Evolutionary conservation across 2,329 filamentous ascomycete genomes (phyloP).

Genomic region (Penicillium sp.): DNA sequence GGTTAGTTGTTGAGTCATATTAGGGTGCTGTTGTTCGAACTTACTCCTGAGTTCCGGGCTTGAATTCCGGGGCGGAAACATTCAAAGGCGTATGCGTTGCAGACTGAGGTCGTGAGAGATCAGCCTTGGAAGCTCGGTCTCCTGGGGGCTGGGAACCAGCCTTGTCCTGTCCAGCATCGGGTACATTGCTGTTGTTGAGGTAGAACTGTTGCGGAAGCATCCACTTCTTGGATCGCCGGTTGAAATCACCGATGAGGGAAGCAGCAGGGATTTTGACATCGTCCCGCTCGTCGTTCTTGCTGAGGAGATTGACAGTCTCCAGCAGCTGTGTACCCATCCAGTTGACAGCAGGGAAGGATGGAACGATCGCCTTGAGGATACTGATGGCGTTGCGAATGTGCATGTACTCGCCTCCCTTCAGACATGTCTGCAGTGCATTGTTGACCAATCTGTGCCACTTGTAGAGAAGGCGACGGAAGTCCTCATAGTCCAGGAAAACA

Average conservation of each 20-base stretch:
- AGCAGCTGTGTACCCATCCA: constrained; percentile 72
- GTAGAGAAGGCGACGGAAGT: constrained; percentile 83
- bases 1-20: constrained; percentile 29
- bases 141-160: constrained; percentile 31
- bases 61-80: constrained; percentile 50
- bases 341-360: constrained; percentile 86
- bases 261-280: constrained; percentile 58
- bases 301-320: constrained; percentile 50
- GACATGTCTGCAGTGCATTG: constrained; percentile 78
- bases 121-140: constrained; percentile 36
- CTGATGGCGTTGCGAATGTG: constrained; percentile 96
- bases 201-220: constrained; percentile 56
- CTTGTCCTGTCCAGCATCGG: constrained; percentile 32
- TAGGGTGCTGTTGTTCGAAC: constrained; percentile 25
- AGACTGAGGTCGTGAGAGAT: constrained; percentile 37
- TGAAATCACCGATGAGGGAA: constrained; percentile 57
- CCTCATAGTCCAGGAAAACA: constrained; percentile 78
- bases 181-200: constrained; percentile 34
- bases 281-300: constrained; percentile 53
- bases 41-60: constrained; percentile 45
- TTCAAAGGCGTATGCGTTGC: constrained; percentile 47
- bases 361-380: constrained; percentile 78
- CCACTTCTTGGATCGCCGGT: constrained; percentile 57
- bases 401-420: constrained; percentile 90
- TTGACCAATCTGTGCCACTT: constrained; percentile 89